A percentile compares a stretch with the other conserved stretches of the same genome.
Conservation (phyloP, 768 basidiomycete species). For the Cyclocybe aegerita region DNA sequence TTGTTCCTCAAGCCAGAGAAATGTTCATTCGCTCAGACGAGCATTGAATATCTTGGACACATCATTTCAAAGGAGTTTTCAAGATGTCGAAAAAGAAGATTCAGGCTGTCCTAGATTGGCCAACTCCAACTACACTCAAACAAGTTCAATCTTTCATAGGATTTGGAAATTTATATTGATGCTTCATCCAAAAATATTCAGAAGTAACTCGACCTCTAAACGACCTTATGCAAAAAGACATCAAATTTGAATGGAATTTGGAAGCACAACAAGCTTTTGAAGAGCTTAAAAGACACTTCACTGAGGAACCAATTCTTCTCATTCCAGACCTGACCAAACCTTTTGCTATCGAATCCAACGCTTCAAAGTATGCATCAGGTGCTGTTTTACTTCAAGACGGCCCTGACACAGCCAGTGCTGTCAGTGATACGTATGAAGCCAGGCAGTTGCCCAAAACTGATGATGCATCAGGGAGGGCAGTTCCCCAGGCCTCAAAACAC, state of each 20-base stretch:
- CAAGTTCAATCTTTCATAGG: constrained; percentile 41
- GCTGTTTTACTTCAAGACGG: constrained; percentile 31
- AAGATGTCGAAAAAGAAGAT: constrained; percentile 40
- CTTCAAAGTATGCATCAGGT: constrained; percentile 30
- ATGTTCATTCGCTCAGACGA: constrained; percentile 24
- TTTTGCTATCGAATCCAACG: constrained; percentile 27
- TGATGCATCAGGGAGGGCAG: too few species aligned
- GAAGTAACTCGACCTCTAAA: constrained; percentile 26
- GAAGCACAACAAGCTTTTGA: constrained; percentile 24
- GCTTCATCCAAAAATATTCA: constrained; percentile 33
- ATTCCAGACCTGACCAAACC: constrained; percentile 17
- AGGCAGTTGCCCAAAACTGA: too few species aligned
- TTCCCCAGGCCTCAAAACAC: too few species aligned
- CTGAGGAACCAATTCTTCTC: constrained; percentile 21
- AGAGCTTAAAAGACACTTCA: constrained; percentile 24
- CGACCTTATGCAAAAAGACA: constrained; percentile 23
- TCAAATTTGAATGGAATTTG: constrained; percentile 23
- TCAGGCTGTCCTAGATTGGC: constrained; percentile 36
- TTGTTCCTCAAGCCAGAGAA: constrained; percentile 35
- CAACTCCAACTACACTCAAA: constrained; percentile 24
- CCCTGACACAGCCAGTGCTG: too few species aligned
- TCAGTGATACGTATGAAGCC: too few species aligned
- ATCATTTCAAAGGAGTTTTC: constrained; percentile 27
- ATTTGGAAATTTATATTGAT: constrained; percentile 37
- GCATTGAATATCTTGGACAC: constrained; percentile 31